Conservation (phyloP, 2,329 filamentous ascomycete genomes). For the Fusarium denticulatum region DNA sequence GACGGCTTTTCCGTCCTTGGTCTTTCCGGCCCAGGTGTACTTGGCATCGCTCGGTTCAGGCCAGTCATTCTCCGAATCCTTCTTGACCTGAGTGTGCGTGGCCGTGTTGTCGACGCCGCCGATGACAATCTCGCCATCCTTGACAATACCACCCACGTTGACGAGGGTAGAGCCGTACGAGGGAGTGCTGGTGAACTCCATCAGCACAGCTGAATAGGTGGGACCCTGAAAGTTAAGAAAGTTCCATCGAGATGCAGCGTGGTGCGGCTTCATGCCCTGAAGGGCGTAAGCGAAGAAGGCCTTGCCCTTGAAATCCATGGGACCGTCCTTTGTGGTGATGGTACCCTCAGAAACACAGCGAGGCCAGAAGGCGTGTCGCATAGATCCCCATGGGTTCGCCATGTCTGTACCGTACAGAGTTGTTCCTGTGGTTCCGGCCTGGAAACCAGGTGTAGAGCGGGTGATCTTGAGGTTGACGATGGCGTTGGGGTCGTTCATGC, state of each 20-base stretch:
- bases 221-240: conserved; percentile 92
- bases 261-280: conserved; percentile 99
- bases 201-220: conserved; percentile 86
- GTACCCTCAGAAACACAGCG: conserved; percentile 83
- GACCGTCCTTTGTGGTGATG: conserved; percentile 83
- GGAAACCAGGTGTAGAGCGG: conserved; percentile 80
- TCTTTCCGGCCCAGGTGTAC: conserved; percentile 81
- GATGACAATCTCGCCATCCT: conserved; percentile 81
- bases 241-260: conserved; percentile 92
- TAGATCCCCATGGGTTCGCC: conserved; percentile 86
- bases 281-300: conserved; percentile 86
- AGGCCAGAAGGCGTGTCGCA: conserved; percentile 96
- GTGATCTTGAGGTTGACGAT: conserved; percentile 89
- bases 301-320: conserved; percentile 82
- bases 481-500: conserved; percentile 80
- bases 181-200: conserved; percentile 94
- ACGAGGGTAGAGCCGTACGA: conserved; percentile 91
- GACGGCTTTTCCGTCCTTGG: conserved; percentile 78
- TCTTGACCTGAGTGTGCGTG: conserved; percentile 74
- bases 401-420: conserved; percentile 89
- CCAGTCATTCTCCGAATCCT: conserved; percentile 86
- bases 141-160: conserved; percentile 82
- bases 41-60: conserved; percentile 81
- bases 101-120: conserved; percentile 73
- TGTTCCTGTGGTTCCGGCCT: conserved; percentile 84